Base-by-base conservation (phyloP, 495 filamentous ascomycete genomes). In the Aspergillus sclerotiicarbonarius region DNA sequence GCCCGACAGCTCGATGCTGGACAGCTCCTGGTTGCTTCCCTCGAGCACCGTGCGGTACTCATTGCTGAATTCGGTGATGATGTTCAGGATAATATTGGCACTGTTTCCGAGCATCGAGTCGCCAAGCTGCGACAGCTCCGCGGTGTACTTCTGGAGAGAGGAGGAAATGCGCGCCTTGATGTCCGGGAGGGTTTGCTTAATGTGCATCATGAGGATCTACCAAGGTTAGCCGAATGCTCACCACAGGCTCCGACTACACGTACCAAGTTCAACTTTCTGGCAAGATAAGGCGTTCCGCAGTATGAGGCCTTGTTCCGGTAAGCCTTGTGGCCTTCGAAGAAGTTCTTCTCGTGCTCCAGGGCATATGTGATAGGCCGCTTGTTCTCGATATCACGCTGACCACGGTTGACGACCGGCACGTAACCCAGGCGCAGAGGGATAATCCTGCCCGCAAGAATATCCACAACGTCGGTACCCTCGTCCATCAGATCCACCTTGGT, bases 401-500 rank as follows among this genome's bases (percentile, higher is more conserved):
- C 94, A 76, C 94, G 84, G 80, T 99, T 99, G 66, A 99, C 95
- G 20, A 99, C 95, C 7, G 95, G 95, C 18, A 99, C 95, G 70
- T 99, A 99, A 61, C 95, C 95, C 57, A 99, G 74, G 56, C 95
- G 88, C 62, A 99, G 71, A 16, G 95, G 95, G 70, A 99, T 98
- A 74, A 99, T 94, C 67, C 95, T 89, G 57, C 95, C 95, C 65
- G 95, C 94, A 65, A 99, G 84, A 79, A 99, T 99, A 79, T 99
- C 95, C 63, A 99, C 94, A 16, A 99, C 95, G 69, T 99, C 95
- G 35, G 95, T 99, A 37, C 95, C 95, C 30, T 97, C 92, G 75
- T 99, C 95, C 95, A 99, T 99, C 72, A 99, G 78, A 74, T 99
- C 95, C 53, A 99, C 92, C 81, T 99, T 99, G 55, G 93, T 98